Evolutionary conservation across 75 land plant genomes (phyloP), one percentile per base, ranked within the genome.

Genomic region (Picea glauca): DNA sequence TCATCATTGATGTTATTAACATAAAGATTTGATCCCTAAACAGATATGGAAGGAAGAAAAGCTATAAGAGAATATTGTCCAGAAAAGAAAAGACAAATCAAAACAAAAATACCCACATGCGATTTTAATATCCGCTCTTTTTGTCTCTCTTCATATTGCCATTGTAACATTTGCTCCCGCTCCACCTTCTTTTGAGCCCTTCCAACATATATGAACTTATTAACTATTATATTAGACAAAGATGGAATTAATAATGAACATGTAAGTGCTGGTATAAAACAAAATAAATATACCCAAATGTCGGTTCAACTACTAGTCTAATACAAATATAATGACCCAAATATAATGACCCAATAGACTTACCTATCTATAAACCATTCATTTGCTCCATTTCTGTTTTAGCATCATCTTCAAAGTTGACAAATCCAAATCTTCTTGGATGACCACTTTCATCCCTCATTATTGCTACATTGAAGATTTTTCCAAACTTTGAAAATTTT

Each of bases 391-490:
- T 33, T 17, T 92, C 94, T 0, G 17, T 54, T 58, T 76, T 88
- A 26, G 94, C 94, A 82, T 88, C 92, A 56, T 76, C 81, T 61
- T 90, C 92, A 83, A 84, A 92, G 70, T 85, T 90, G 13, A 90
- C 90, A 80, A 92, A 92, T 21, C 92, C 92, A 81, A 92, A 92
- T 6, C 94, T 92, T 66, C 78, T 90, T 58, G 92, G 83, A 17
- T 76, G 74, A 6, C 89, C 92, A 81, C 83, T 77, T 13, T 82
- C 88, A 81, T 90, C 92, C 68, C 75, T 90, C 80, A 84, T 83
- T 38, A 92, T 79, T 18, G 76, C 74, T 15, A 86, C 60, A 56
- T 84, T 92, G 8, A 78, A 23, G 13, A 92, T 85, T 32, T 84
- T 84, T 15, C 94, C 94, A 88, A 85, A 90, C n/a, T 78, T 54